phyloP scores from a whole-genome alignment of 2,329 filamentous ascomycete species.

The Fusarium pseudocircinatum region DNA sequence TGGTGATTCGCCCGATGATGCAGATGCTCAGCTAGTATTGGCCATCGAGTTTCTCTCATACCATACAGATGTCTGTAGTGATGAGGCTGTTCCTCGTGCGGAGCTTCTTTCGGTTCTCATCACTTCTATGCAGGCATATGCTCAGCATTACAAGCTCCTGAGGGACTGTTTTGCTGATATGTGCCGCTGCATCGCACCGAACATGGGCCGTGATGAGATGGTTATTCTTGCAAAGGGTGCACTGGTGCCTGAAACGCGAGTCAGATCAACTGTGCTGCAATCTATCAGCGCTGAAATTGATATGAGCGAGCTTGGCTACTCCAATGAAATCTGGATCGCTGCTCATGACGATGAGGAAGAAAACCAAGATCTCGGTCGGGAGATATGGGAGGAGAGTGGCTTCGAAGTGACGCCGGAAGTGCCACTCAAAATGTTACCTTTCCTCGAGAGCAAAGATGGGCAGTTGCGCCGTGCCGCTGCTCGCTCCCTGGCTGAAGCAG shows the following conservation, averaged over 20 bases:
- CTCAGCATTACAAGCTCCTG: conserved; percentile 92
- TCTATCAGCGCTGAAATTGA: conserved; percentile 92
- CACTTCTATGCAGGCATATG: conserved; percentile 85
- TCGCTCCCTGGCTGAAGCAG: conserved; percentile 79
- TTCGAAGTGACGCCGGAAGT: conserved; percentile 75
- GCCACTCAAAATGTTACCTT: conserved; percentile 75
- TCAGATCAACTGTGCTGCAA: conserved; percentile 86
- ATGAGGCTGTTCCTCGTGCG: conserved; percentile 78
- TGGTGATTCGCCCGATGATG: conserved; percentile 76
- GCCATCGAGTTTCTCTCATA: conserved; percentile 89
- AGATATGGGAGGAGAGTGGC: conserved; percentile 95
- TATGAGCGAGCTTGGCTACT: conserved; percentile 85
- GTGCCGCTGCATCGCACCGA: conserved; percentile 84
- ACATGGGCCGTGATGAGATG: conserved; percentile 79
- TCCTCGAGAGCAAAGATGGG: conserved; percentile 80
- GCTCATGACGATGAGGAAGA: conserved; percentile 91
- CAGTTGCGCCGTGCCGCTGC: conserved; percentile 87
- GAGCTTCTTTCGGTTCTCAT: conserved; percentile 79
- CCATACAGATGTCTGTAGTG: conserved; percentile 82
- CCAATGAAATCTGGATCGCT: conserved; percentile 91
- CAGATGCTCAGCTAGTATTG: conserved; percentile 88
- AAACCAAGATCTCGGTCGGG: conserved; percentile 81
- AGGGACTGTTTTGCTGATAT: conserved; percentile 92
- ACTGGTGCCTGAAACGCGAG: conserved; percentile 81
- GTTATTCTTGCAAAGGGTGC: conserved; percentile 78